Conservation (phyloP, 2,329 filamentous ascomycete species). For the Colletotrichum sp. region DNA sequence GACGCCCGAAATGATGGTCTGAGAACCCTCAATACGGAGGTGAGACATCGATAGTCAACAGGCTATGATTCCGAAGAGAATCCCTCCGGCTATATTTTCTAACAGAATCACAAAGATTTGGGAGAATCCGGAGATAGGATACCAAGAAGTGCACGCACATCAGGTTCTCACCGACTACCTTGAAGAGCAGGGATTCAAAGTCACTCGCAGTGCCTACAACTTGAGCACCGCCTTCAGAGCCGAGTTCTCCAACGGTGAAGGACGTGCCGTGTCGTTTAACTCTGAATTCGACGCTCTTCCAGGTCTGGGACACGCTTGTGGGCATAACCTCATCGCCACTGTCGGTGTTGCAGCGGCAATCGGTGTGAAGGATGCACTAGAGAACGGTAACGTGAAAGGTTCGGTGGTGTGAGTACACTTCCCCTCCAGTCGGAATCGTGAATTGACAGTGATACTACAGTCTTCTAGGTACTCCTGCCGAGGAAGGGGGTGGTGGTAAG, state of each 20-base stretch:
- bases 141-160: conserved; percentile 46
- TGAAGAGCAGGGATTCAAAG: conserved; percentile 39
- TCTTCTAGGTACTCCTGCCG: conserved; percentile 24
- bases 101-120: neutral
- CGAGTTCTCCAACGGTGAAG: conserved; percentile 38
- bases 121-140: conserved; percentile 18
- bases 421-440: rapidly evolving
- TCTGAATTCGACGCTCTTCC: conserved; percentile 39
- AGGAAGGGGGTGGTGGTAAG: conserved; percentile 45
- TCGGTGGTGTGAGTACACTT: neutral
- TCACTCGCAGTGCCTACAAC: conserved; percentile 43
- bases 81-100: neutral
- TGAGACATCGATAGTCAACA: no score
- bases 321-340: conserved; percentile 32
- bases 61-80: neutral
- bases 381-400: neutral
- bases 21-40: neutral
- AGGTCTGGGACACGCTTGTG: conserved; percentile 40
- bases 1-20: neutral
- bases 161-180: conserved; percentile 41
- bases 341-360: conserved; percentile 37
- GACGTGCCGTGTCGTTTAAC: conserved; percentile 46
- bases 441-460: neutral
- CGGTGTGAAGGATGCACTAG: conserved; percentile 23
- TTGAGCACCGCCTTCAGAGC: conserved; percentile 49